phyloP scores from a whole-genome alignment of 768 basidiomycete genomes.

The Lactarius indigo region DNA sequence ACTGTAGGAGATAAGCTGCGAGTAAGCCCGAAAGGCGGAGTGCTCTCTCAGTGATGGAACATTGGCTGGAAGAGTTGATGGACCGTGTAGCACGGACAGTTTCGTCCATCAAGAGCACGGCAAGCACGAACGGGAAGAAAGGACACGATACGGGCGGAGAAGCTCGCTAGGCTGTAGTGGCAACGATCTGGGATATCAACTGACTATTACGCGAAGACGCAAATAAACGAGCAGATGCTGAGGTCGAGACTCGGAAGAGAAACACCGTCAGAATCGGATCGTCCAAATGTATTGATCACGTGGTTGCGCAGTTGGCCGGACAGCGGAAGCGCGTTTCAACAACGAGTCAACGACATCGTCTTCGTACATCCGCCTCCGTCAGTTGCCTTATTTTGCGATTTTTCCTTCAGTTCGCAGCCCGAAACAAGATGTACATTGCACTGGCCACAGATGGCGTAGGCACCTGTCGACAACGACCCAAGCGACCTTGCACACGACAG shows the following conservation, averaged over 20 bases:
- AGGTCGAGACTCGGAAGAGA: too few relatives aligned
- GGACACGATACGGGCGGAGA: slow-evolving; percentile 7
- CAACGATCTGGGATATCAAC: background rate
- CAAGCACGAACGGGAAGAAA: slow-evolving; percentile 1
- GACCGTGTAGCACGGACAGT: slow-evolving; percentile 11
- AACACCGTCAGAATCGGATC: too few relatives aligned
- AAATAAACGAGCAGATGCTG: too few relatives aligned
- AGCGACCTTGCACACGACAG: background rate
- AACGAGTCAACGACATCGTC: too few relatives aligned
- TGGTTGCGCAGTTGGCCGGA: too few relatives aligned
- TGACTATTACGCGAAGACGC: too few relatives aligned
- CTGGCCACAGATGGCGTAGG: too few relatives aligned
- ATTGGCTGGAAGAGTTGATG: background rate
- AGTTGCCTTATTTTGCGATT: background rate
- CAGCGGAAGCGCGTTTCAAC: too few relatives aligned
- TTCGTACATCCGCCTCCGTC: background rate
- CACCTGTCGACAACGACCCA: too few relatives aligned
- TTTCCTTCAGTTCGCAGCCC: background rate
- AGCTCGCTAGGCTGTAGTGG: background rate
- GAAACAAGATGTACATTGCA: too few relatives aligned
- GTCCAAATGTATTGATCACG: too few relatives aligned
- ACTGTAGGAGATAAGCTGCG: background rate
- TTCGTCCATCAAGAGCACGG: slow-evolving; percentile 4
- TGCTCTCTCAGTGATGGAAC: background rate
- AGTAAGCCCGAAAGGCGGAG: background rate